Evolutionary conservation across 1,284 basidiomycete genomes (phyloP).

Genomic region (Leccinum fallax): DNA sequence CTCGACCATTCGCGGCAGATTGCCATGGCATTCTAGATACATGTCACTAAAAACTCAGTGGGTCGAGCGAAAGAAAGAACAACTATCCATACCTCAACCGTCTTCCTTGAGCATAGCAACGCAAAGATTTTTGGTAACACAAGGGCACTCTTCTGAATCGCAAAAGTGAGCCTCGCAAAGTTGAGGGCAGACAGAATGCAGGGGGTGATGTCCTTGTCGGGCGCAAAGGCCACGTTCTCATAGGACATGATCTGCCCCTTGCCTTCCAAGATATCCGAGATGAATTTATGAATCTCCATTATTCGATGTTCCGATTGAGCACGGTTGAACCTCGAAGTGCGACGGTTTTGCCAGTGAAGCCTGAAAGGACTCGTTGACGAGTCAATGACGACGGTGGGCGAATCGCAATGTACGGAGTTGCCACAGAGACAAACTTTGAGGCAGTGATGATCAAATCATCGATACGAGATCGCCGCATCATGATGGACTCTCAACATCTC

Average conservation of each 20-base stretch:
- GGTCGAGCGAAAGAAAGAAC: neutral
- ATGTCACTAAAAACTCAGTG: neutral
- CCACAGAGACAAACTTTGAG: neutral
- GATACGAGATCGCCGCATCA: neutral
- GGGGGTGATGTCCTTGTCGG: slow-evolving; percentile 40
- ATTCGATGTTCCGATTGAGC: neutral
- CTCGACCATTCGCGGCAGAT: slow-evolving; percentile 53
- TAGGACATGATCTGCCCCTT: slow-evolving; percentile 39
- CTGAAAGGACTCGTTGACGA: neutral
- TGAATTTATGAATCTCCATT: slow-evolving; percentile 23
- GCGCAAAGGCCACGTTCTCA: slow-evolving; percentile 43
- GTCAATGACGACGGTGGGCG: slow-evolving; percentile 6
- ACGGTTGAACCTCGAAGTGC: neutral
- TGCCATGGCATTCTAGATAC: slow-evolving; percentile 46
- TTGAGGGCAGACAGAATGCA: slow-evolving; percentile 61
- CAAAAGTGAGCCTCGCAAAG: slow-evolving; percentile 51
- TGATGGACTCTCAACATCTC: neutral
- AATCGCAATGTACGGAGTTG: slow-evolving; percentile 1
- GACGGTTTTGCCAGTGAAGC: neutral
- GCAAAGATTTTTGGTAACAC: slow-evolving; percentile 38
- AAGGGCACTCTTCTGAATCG: slow-evolving; percentile 35
- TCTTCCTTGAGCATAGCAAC: slow-evolving; percentile 40
- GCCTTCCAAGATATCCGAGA: slow-evolving; percentile 28
- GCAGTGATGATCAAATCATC: neutral
- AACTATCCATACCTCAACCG: slow-evolving; percentile 37